Conservation (phyloP, 768 basidiomycete species). For the Vararia minispora region DNA sequence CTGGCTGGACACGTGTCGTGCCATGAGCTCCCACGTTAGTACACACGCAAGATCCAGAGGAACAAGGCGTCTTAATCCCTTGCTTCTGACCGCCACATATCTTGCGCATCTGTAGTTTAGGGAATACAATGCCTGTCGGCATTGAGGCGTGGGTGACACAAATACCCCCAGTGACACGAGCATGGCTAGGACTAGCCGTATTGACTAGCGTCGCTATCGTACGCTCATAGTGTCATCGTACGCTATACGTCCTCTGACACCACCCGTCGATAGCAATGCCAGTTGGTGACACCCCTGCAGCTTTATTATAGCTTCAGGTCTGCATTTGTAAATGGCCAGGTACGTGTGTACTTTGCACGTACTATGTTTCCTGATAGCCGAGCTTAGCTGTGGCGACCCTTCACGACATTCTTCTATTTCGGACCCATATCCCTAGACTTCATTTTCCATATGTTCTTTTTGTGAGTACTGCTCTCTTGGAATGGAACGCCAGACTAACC, state of each 20-base stretch:
- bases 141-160: constrained; percentile 87
- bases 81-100: too few species aligned
- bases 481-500: neutral
- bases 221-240: constrained; percentile 21
- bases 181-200: constrained; percentile 75
- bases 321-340: constrained; percentile 75
- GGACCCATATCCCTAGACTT: constrained; percentile 90
- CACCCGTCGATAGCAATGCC: constrained; percentile 63
- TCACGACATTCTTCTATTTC: constrained; percentile 95
- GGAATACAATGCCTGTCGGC: constrained; percentile 55
- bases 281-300: constrained; percentile 81
- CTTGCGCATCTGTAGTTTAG: neutral
- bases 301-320: constrained; percentile 88
- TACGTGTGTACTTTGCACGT: constrained; percentile 19
- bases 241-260: neutral
- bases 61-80: too few species aligned
- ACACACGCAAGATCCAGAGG: too few species aligned
- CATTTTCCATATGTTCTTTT: constrained; percentile 96
- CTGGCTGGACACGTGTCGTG: too few species aligned
- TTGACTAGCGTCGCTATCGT: constrained; percentile 81
- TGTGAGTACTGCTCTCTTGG: constrained; percentile 44
- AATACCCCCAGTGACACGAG: constrained; percentile 84
- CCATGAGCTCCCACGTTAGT: too few species aligned
- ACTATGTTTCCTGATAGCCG: constrained; percentile 9
- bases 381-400: constrained; percentile 69